Conservation (phyloP, 2,329 filamentous ascomycete species). For the Macroventuria anomochaeta region DNA sequence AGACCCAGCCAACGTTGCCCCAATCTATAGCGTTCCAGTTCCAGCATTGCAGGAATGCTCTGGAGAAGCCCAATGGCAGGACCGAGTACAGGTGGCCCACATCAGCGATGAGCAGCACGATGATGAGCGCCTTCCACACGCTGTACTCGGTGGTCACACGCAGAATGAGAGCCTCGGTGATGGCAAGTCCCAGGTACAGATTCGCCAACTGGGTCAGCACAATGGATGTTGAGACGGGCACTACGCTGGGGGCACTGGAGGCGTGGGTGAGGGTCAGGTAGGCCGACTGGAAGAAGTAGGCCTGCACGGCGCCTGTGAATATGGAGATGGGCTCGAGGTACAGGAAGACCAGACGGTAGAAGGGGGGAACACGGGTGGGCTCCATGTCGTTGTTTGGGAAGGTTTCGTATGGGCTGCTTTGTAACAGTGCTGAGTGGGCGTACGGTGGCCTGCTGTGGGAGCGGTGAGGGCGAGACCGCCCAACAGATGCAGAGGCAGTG, state of each 20-base stretch:
- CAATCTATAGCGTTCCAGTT: slow-evolving; percentile 72
- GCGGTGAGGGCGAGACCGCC: too few species aligned
- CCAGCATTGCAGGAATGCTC: slow-evolving; percentile 67
- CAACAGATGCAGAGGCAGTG: too few species aligned
- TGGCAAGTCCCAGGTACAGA: slow-evolving; percentile 76
- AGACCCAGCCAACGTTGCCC: slow-evolving; percentile 75
- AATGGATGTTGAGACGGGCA: slow-evolving; percentile 68
- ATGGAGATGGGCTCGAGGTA: slow-evolving; percentile 69
- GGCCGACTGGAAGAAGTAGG: slow-evolving; percentile 56
- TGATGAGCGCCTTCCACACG: slow-evolving; percentile 73
- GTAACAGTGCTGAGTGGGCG: slow-evolving; percentile 3
- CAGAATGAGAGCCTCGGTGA: slow-evolving; percentile 79
- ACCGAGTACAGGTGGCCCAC: slow-evolving; percentile 76
- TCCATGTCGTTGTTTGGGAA: slow-evolving; percentile 30
- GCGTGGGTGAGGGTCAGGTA: slow-evolving; percentile 72
- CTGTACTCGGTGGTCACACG: slow-evolving; percentile 70
- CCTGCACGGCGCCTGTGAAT: slow-evolving; percentile 61
- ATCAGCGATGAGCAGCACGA: slow-evolving; percentile 75
- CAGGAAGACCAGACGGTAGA: slow-evolving; percentile 77
- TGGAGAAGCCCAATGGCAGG: slow-evolving; percentile 59
- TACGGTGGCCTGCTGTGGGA: not conserved
- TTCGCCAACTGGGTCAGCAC: slow-evolving; percentile 78
- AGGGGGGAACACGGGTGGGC: slow-evolving; percentile 59
- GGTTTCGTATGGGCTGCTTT: slow-evolving; percentile 11
- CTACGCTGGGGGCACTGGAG: slow-evolving; percentile 54